Percentiles rank a stretch among this genome's conserved stretches.
These are phyloP conservation scores for Suhomyces atakaporum DNA, from an alignment of 1,139 yeast species.

Conservation along the genomic window DNA sequence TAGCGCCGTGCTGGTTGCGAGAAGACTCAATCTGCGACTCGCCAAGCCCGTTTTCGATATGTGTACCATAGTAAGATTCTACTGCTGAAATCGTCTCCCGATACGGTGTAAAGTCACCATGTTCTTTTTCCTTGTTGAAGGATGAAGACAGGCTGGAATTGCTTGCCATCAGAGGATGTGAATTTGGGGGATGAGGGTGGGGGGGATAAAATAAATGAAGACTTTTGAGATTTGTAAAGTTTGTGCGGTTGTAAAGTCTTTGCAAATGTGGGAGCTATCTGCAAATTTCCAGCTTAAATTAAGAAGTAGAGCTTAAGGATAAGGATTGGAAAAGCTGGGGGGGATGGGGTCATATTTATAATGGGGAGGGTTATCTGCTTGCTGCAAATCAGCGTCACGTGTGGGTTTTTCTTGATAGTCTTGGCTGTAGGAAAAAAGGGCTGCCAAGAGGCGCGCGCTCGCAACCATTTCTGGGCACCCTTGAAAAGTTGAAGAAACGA, in stretches of 20 bases:
- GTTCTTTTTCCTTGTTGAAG: slow-evolving; percentile 2
- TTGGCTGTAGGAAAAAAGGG: slow-evolving; percentile 7
- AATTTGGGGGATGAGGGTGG: no score
- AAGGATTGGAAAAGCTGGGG: neutral
- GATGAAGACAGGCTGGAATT: neutral
- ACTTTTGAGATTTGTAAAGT: no score
- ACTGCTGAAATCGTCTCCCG: slow-evolving; percentile 17
- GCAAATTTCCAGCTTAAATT: no score
- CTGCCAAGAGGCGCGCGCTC: slow-evolving; percentile 12
- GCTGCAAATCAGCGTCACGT: slow-evolving; percentile 4
- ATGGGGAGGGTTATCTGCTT: slow-evolving; percentile 4
- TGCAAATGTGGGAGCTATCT: neutral
- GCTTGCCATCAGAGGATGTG: neutral
- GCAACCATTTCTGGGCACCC: slow-evolving; percentile 6
- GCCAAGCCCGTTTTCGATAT: slow-evolving; percentile 18
- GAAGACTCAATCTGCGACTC: slow-evolving; percentile 15
- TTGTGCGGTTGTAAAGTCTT: neutral
- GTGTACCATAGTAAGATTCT: slow-evolving; percentile 16
- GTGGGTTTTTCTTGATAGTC: slow-evolving; percentile 6
- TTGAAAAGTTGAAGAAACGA: neutral
- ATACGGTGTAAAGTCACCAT: slow-evolving; percentile 15
- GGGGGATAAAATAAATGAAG: no score
- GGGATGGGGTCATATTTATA: neutral
- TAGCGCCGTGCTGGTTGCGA: slow-evolving; percentile 23
- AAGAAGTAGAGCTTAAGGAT: no score